These are phyloP conservation scores for Rubia balearica DNA, from an alignment of 305 asterid species.

Conservation along the genomic window DNA sequence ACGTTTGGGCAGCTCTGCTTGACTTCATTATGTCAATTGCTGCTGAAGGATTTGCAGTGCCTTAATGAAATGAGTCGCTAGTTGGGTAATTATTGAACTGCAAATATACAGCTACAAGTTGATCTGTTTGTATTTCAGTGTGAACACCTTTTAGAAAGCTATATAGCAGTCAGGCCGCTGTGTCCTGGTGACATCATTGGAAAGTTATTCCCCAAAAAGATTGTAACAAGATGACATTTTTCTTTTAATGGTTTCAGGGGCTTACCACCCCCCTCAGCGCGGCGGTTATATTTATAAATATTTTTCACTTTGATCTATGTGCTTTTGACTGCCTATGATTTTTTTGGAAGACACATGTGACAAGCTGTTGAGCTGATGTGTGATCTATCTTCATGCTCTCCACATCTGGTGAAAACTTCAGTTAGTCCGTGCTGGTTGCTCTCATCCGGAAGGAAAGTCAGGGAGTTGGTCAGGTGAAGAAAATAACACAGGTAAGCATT, in stretches of 20 bases:
- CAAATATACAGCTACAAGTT: background rate
- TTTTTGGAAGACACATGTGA: background rate
- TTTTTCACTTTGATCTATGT: no score
- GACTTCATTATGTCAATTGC: no score
- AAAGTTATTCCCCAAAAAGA: background rate
- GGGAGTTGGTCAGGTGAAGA: constrained; percentile 20
- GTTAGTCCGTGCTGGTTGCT: constrained; percentile 19
- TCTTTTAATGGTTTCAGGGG: constrained; percentile 3
- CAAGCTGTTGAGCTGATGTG: background rate
- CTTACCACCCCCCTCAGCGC: background rate
- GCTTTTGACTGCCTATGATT: background rate
- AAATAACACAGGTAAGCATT: constrained; percentile 31
- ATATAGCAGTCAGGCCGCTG: background rate
- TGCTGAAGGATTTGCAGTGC: no score
- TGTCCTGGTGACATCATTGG: background rate
- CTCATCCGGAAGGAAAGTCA: constrained; percentile 19
- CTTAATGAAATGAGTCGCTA: background rate
- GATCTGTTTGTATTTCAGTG: background rate
- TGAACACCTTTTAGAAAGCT: background rate
- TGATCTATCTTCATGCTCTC: background rate
- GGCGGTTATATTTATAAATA: background rate
- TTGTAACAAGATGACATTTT: background rate
- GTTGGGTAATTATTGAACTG: background rate
- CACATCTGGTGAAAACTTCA: constrained; percentile 10
- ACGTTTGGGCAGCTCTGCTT: no score